phyloP scores from a whole-genome alignment of 768 basidiomycete species.

The Lentinula boryana region DNA sequence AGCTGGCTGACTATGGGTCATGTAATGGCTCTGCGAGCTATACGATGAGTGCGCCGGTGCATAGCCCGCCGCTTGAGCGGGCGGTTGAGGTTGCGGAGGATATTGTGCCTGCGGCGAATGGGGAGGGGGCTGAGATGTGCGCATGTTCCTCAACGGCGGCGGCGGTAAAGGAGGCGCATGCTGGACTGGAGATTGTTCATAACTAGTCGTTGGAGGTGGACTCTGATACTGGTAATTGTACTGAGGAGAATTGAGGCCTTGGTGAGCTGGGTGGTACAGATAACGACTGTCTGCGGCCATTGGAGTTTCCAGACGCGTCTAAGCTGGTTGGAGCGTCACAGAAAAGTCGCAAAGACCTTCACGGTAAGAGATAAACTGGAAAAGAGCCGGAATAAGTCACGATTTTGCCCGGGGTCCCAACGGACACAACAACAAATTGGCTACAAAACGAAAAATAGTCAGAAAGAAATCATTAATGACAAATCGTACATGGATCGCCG shows the following conservation, averaged over 20 bases:
- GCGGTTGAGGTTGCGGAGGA: slow-evolving; percentile 16
- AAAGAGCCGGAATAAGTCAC: background rate
- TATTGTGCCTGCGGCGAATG: slow-evolving; percentile 15
- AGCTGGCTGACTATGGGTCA: slow-evolving; percentile 5
- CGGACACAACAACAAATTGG: background rate
- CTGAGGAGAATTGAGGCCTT: slow-evolving; percentile 37
- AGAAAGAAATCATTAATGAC: background rate
- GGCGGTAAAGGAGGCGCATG: slow-evolving; percentile 14
- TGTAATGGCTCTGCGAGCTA: slow-evolving; percentile 13
- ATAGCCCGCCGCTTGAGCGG: background rate
- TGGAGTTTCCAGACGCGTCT: background rate
- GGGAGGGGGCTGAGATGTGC: background rate
- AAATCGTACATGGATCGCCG: background rate
- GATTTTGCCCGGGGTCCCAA: background rate
- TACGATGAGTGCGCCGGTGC: background rate
- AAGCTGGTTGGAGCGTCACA: background rate
- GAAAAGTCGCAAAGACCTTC: background rate
- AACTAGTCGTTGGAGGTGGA: slow-evolving; percentile 13
- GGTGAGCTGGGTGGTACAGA: slow-evolving; percentile 44
- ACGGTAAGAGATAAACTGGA: background rate
- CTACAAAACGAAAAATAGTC: background rate
- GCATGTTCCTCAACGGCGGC: slow-evolving; percentile 8
- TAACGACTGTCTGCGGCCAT: slow-evolving; percentile 52
- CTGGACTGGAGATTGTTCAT: background rate
- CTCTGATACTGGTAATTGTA: slow-evolving; percentile 40